phyloP scores from a whole-genome alignment of 768 basidiomycete species.

The Russula griseocarnosa region DNA sequence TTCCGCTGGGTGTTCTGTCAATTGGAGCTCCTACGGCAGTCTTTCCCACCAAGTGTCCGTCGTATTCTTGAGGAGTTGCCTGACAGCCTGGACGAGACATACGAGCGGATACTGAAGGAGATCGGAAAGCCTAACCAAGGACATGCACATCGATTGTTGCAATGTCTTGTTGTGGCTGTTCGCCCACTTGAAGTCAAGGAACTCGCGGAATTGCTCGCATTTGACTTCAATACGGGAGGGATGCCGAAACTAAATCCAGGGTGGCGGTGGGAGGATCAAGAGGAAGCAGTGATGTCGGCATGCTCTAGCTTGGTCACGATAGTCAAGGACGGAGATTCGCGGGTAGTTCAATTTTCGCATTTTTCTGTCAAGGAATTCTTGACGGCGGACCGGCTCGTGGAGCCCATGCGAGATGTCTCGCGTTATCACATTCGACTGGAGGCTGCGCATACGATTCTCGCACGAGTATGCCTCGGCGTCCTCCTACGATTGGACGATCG shows the following conservation, averaged over 20 bases:
- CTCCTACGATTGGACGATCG: slow-evolving; percentile 3
- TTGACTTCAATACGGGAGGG: not conserved
- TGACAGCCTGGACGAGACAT: slow-evolving; percentile 1
- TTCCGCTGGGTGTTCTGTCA: slow-evolving; percentile 1
- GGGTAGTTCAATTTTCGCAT: slow-evolving; percentile 2
- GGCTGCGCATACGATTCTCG: slow-evolving; percentile 7
- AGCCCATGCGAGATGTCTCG: not conserved
- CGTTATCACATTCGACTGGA: not conserved
- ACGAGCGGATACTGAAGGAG: slow-evolving; percentile 9
- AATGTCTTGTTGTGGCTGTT: not conserved
- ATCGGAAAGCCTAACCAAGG: slow-evolving; percentile 1
- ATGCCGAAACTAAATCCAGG: not conserved
- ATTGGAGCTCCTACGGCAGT: not conserved
- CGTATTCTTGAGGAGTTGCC: slow-evolving; percentile 5
- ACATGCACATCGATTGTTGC: slow-evolving; percentile 9
- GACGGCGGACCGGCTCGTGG: not conserved
- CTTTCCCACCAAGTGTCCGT: not conserved
- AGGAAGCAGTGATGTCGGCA: not conserved
- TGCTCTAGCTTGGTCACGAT: slow-evolving; percentile 5
- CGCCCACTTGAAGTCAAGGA: slow-evolving; percentile 8
- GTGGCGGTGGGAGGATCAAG: slow-evolving; percentile 4
- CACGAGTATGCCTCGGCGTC: not conserved
- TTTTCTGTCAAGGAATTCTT: slow-evolving; percentile 10
- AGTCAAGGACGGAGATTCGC: not conserved
- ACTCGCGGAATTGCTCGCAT: not conserved